A percentile compares a stretch with the other conserved stretches of the same genome.
Conservation (phyloP, 768 basidiomycete species). For the Suillus alpinus region DNA sequence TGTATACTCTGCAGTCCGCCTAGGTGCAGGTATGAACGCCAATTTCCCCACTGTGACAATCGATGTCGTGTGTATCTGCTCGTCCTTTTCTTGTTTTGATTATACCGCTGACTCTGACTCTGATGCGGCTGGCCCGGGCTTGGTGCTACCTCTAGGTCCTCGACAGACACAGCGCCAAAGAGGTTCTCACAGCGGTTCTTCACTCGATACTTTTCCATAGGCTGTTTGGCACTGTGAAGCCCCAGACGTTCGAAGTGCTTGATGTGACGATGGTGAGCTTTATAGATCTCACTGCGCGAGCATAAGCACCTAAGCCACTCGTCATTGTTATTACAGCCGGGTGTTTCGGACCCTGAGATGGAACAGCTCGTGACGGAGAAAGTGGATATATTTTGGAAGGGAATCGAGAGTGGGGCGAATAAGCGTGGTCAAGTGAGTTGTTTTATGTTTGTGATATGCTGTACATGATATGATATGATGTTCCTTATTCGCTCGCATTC, state of each 20-base stretch:
- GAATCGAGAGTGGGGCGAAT: constrained; percentile 56
- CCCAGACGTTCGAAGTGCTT: constrained; percentile 72
- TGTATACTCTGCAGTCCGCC: neutral
- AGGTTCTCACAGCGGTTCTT: constrained; percentile 73
- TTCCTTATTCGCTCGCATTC: neutral
- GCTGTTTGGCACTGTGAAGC: constrained; percentile 76
- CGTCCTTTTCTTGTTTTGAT: too few relatives aligned
- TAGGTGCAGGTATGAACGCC: constrained; percentile 19
- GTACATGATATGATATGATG: too few relatives aligned
- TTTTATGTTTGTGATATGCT: neutral
- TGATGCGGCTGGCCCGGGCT: neutral
- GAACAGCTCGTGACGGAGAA: constrained; percentile 72
- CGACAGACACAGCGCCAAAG: constrained; percentile 69
- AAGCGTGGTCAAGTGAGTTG: constrained; percentile 66
- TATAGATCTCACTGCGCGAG: neutral
- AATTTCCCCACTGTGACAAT: constrained; percentile 28
- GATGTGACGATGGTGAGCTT: constrained; percentile 80
- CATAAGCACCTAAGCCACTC: neutral
- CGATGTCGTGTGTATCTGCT: constrained; percentile 23
- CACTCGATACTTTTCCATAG: constrained; percentile 84
- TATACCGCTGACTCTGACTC: too few relatives aligned
- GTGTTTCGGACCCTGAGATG: constrained; percentile 70
- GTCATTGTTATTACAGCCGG: constrained; percentile 48
- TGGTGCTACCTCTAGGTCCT: constrained; percentile 52
- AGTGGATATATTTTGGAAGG: constrained; percentile 78